A percentile compares a stretch with the other conserved stretches of the same genome.
Conservation (phyloP, 78 protist species). For the Dictyostelium purpureum region DNA sequence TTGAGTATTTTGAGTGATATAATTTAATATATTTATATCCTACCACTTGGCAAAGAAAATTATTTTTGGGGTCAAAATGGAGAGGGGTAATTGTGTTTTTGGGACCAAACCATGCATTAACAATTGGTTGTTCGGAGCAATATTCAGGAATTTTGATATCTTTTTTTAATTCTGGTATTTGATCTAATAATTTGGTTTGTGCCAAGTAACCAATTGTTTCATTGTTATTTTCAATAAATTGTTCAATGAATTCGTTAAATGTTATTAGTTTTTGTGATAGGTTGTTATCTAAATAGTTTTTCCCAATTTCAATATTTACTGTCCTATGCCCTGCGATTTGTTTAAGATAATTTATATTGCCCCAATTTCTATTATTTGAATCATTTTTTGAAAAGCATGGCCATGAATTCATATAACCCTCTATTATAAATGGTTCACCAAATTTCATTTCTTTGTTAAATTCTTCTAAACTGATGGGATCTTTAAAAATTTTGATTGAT, state of each 20-base stretch:
- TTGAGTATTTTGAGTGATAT: conserved; percentile 28
- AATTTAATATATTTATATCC: conserved; percentile 64
- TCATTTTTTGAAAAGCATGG: conserved; percentile 56
- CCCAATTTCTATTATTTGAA: conserved; percentile 34
- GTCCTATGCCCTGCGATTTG: conserved; percentile 64
- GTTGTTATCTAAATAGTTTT: conserved; percentile 16
- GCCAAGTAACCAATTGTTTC: conserved; percentile 72
- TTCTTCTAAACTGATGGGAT: conserved; percentile 5
- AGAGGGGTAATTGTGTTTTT: conserved; percentile 66
- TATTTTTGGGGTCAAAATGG: conserved; percentile 72
- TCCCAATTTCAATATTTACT: conserved; percentile 82
- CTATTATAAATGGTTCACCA: conserved; percentile 48
- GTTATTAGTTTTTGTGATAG: conserved; percentile 81
- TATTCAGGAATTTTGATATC: conserved; percentile 81
- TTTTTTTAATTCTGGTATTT: conserved; percentile 47
- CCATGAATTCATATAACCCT: conserved; percentile 52
- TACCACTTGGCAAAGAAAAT: conserved; percentile 73
- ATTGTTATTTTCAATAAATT: conserved; percentile 8
- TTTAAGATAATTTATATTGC: conserved; percentile 63
- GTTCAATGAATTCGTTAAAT: conserved; percentile 50
- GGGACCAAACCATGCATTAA: conserved; percentile 84
- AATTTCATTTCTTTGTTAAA: background rate
- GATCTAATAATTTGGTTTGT: conserved; percentile 78
- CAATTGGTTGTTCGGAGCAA: background rate
- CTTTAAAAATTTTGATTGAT: background rate